Evolutionary conservation across 169 alveolate genomes (phyloP).

Genomic region (Eimeria tenella): DNA sequence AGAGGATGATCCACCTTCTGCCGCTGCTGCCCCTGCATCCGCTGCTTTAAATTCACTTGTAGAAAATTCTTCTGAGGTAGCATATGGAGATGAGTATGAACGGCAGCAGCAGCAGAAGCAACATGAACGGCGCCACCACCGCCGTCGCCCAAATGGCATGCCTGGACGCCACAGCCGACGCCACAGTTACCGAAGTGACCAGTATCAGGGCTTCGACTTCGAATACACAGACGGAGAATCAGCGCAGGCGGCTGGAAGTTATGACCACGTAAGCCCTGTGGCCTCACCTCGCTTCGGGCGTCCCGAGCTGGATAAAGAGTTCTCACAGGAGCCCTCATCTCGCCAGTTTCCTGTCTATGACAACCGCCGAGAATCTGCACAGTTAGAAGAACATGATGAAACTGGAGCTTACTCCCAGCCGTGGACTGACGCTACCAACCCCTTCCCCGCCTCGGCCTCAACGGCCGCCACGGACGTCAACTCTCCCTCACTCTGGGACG

Average conservation of each 20-base stretch:
- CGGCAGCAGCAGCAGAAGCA: constrained; percentile 28
- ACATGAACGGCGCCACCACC: constrained; percentile 6
- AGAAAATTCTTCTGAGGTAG: too few species aligned
- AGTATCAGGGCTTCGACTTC: background rate
- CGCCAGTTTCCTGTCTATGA: background rate
- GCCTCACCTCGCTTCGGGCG: constrained; percentile 37
- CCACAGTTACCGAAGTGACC: too few species aligned
- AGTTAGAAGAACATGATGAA: background rate
- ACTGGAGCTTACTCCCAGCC: background rate
- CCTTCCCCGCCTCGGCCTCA: constrained; percentile 9
- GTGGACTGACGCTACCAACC: background rate
- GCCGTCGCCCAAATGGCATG: too few species aligned
- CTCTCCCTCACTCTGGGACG: background rate
- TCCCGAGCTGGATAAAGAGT: background rate
- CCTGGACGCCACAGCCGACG: too few species aligned
- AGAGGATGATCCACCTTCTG: background rate
- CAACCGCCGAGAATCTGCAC: background rate
- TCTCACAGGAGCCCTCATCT: background rate
- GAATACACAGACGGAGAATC: background rate
- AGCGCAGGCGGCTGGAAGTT: background rate
- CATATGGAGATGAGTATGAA: background rate
- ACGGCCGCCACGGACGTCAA: background rate
- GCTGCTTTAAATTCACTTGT: too few species aligned
- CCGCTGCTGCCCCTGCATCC: background rate
- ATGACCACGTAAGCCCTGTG: constrained; percentile 32